Percentiles rank a stretch among this genome's conserved stretches.
Evolutionary conservation across 1,139 yeast genomes (phyloP).

Genomic region (Lodderomyces elongisporus): DNA sequence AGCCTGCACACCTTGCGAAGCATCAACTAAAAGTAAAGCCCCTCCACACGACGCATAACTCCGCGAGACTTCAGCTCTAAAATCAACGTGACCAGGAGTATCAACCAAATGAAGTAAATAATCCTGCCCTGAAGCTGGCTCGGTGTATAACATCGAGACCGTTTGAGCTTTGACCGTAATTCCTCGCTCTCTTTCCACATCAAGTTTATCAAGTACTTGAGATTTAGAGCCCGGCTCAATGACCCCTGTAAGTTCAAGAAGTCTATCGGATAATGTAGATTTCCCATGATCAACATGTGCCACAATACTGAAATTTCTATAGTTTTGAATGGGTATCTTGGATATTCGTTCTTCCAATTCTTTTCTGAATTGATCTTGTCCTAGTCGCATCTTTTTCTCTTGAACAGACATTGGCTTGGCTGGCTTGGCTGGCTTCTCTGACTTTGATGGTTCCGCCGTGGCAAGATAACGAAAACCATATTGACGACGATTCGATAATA

Average conservation of each 20-base stretch:
- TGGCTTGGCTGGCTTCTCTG: no score
- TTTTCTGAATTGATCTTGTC: conserved; percentile 30
- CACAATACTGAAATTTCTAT: conserved; percentile 87
- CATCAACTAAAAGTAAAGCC: conserved; percentile 85
- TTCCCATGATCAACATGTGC: conserved; percentile 99
- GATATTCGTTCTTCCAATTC: conserved; percentile 52
- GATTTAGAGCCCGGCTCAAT: conserved; percentile 73
- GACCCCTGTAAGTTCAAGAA: conserved; percentile 84
- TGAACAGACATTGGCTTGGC: conserved; percentile 13
- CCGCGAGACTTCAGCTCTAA: conserved; percentile 87
- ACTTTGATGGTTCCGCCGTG: no score
- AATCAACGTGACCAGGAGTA: conserved; percentile 98
- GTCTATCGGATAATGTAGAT: conserved; percentile 82
- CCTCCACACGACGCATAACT: conserved; percentile 97
- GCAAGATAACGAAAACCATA: no score
- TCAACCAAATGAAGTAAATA: conserved; percentile 87
- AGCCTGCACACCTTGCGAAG: conserved; percentile 95
- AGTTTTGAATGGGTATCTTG: conserved; percentile 73
- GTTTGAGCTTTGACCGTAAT: conserved; percentile 97
- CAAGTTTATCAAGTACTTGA: conserved; percentile 85
- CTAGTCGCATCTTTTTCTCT: conserved; percentile 25
- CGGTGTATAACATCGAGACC: conserved; percentile 81
- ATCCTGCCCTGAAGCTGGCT: conserved; percentile 54
- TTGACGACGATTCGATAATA: no score
- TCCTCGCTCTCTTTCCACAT: conserved; percentile 93